A percentile compares a stretch with the other conserved stretches of the same genome.
Evolutionary conservation across 352 stramenopile genomes (phyloP).

Genomic region (Pythium phragmitis): DNA sequence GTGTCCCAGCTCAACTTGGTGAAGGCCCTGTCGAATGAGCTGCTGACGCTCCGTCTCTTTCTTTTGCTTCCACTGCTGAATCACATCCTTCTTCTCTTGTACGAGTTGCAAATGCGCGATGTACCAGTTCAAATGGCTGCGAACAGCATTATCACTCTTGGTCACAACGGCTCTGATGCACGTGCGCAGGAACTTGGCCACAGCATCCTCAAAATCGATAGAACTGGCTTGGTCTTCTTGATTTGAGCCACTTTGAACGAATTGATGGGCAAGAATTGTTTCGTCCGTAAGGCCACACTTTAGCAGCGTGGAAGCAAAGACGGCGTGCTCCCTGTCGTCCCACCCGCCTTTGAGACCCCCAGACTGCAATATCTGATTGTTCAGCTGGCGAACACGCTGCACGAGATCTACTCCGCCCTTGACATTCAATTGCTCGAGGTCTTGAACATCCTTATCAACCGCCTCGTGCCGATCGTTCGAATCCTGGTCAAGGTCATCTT

Average conservation of each 20-base stretch:
- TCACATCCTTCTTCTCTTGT: constrained; percentile 58
- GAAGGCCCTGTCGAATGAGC: constrained; percentile 43
- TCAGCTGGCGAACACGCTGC: constrained; percentile 45
- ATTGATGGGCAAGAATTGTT: constrained; percentile 34
- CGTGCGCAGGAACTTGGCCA: constrained; percentile 50
- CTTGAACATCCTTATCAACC: neutral
- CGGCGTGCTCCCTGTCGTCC: constrained; percentile 52
- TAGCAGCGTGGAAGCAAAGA: constrained; percentile 43
- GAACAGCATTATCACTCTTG: constrained; percentile 49
- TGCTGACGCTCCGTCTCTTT: constrained; percentile 52
- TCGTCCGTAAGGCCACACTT: constrained; percentile 51
- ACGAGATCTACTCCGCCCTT: constrained; percentile 35
- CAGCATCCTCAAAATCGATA: constrained; percentile 41
- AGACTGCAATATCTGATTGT: constrained; percentile 52
- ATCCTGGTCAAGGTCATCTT: neutral
- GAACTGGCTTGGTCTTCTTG: neutral
- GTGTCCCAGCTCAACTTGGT: constrained; percentile 9
- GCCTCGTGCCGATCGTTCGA: neutral
- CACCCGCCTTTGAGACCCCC: constrained; percentile 56
- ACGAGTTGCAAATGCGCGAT: constrained; percentile 47
- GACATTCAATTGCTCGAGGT: neutral
- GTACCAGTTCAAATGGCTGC: constrained; percentile 72
- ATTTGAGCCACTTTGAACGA: constrained; percentile 17
- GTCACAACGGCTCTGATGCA: constrained; percentile 56
- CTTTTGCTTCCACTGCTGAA: constrained; percentile 50